These are phyloP conservation scores for Microcyclosporella mali DNA, from an alignment of 2,329 filamentous ascomycete species.

Conservation along the genomic window DNA sequence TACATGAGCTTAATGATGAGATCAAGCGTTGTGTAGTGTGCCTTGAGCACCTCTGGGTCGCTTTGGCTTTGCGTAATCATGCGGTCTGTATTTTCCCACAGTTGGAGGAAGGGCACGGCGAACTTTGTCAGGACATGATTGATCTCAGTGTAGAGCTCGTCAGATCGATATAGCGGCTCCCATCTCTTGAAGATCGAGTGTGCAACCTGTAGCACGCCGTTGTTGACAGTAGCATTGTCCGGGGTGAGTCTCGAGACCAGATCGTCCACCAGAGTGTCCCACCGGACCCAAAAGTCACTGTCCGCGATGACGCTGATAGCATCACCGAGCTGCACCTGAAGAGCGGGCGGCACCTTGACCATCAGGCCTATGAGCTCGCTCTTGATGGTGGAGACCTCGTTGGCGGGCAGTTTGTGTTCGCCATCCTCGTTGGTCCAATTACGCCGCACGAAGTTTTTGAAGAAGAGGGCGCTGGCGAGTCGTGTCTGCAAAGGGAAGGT, in stretches of 20 bases:
- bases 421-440: conserved; percentile 96
- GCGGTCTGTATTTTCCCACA: conserved; percentile 68
- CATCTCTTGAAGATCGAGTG: conserved; percentile 97
- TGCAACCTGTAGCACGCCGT: conserved; percentile 91
- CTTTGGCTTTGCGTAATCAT: conserved; percentile 66
- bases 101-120: conserved; percentile 70
- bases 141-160: conserved; percentile 90
- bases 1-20: conserved; percentile 87
- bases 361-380: conserved; percentile 91
- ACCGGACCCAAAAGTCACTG: conserved; percentile 92
- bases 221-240: conserved; percentile 77
- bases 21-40: conserved; percentile 78
- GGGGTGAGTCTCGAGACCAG: conserved; percentile 80
- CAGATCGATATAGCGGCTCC: conserved; percentile 87
- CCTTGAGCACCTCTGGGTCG: conserved; percentile 67
- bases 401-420: conserved; percentile 75
- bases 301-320: conserved; percentile 96
- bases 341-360: conserved; percentile 79
- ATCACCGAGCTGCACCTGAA: conserved; percentile 91
- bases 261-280: conserved; percentile 93
- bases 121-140: conserved; percentile 90
- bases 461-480: conserved; percentile 82
- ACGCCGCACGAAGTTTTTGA: conserved; percentile 96
- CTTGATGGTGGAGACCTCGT: conserved; percentile 88
- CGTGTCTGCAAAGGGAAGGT: conserved; percentile 69